Percentiles rank a stretch among this genome's conserved stretches.
These are phyloP conservation scores for Nothophaeocryptopus gaeumannii DNA, from an alignment of 2,329 filamentous ascomycete genomes.

Conservation along the genomic window DNA sequence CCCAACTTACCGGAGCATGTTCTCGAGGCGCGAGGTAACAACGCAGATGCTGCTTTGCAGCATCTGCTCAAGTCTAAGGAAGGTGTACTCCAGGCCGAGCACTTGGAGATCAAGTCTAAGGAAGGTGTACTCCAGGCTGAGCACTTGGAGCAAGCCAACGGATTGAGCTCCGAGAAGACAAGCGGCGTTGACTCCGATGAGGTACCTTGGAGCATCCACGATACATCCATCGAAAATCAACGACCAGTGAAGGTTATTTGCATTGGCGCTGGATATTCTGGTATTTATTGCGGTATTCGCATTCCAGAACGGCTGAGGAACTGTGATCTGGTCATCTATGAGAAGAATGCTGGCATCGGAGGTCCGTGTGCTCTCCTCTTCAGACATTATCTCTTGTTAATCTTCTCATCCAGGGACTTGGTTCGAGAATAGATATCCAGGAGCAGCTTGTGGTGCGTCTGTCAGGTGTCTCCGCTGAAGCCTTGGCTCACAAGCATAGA, in stretches of 20 bases:
- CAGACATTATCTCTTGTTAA: too few species aligned
- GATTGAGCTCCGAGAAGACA: background rate
- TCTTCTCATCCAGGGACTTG: conserved; percentile 17
- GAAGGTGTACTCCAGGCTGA: conserved; percentile 19
- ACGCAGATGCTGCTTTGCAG: conserved; percentile 19
- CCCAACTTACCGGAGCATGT: conserved; percentile 30
- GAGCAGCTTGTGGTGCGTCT: conserved; percentile 38
- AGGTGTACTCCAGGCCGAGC: conserved; percentile 18
- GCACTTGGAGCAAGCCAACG: conserved; percentile 14
- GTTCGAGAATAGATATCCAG: conserved; percentile 44
- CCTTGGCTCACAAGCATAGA: conserved; percentile 22
- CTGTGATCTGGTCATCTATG: conserved; percentile 42
- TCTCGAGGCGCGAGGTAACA: conserved; percentile 9
- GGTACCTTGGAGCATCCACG: conserved; percentile 33
- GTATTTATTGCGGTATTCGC: conserved; percentile 45
- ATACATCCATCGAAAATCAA: conserved; percentile 43
- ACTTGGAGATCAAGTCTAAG: conserved; percentile 23
- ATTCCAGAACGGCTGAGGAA: conserved; percentile 42
- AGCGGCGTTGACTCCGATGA: background rate
- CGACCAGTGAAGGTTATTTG: conserved; percentile 44
- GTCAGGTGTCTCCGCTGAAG: background rate
- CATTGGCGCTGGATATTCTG: conserved; percentile 45
- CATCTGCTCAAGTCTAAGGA: conserved; percentile 22
- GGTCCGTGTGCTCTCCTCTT: conserved; percentile 30
- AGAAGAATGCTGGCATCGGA: conserved; percentile 43